Conservation (phyloP, 192 early-diverging fungal genomes). For the Rhizophagus prolifer region DNA sequence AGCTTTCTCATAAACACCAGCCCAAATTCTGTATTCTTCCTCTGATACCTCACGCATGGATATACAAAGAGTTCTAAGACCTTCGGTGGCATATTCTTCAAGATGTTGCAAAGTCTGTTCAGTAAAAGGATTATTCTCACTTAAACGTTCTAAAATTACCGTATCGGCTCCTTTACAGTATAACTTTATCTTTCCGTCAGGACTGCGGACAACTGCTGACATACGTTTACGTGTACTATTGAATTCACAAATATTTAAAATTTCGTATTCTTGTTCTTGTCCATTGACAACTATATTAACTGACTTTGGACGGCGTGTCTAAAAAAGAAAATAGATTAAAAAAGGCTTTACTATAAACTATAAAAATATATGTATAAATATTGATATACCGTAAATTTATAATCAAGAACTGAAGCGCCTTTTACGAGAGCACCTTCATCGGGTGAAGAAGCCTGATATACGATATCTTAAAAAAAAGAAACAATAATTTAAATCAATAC, state of each 20-base stretch:
- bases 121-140: conserved; percentile 67
- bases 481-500: not conserved
- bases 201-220: conserved; percentile 86
- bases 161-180: conserved; percentile 99
- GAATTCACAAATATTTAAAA: conserved; percentile 97
- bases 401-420: conserved; percentile 65
- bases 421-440: conserved; percentile 95
- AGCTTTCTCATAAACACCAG: conserved; percentile 79
- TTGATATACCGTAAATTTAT: conserved; percentile 56
- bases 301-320: conserved; percentile 59
- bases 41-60: conserved; percentile 90
- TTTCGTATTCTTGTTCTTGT: conserved; percentile 73
- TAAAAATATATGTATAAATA: not conserved
- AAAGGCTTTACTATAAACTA: not conserved
- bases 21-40: conserved; percentile 86
- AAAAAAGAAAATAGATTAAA: not conserved
- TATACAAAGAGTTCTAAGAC: conserved; percentile 93
- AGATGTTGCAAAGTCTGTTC: conserved; percentile 72
- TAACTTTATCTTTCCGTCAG: conserved; percentile 83
- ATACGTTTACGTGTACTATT: conserved; percentile 99
- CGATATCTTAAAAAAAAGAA: conserved; percentile 53
- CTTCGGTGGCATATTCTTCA: conserved; percentile 95
- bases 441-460: conserved; percentile 95
- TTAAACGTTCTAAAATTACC: conserved; percentile 90
- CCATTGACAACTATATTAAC: conserved; percentile 50